These are phyloP conservation scores for Streptanthus diversifolius DNA, from an alignment of 345 rosid species.

Conservation along the genomic window DNA sequence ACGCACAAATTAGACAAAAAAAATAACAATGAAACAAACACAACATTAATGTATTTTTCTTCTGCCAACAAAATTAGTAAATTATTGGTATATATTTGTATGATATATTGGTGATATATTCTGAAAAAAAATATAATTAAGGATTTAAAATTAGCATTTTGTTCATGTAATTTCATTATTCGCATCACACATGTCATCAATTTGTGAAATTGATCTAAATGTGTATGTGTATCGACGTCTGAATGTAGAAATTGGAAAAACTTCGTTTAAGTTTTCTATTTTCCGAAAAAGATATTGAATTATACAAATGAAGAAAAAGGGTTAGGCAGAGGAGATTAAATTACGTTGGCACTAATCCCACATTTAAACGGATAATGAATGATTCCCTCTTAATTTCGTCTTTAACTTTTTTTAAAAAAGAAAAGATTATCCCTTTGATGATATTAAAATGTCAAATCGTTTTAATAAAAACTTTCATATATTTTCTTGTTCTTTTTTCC, in stretches of 20 bases:
- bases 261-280: background rate
- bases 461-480: constrained; percentile 12
- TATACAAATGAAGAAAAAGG: background rate
- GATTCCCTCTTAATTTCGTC: background rate
- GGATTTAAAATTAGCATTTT: too few relatives aligned
- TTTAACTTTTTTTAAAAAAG: background rate
- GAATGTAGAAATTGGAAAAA: background rate
- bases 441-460: constrained; percentile 11
- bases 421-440: constrained; percentile 1
- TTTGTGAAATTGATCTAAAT: too few relatives aligned
- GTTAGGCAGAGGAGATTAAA: background rate
- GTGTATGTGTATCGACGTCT: too few relatives aligned
- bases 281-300: background rate
- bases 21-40: background rate
- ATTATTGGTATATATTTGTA: too few relatives aligned
- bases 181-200: too few relatives aligned
- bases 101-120: too few relatives aligned
- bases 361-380: constrained; percentile 25
- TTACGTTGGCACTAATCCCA: constrained; percentile 26
- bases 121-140: too few relatives aligned
- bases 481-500: constrained; percentile 3
- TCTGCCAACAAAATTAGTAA: too few relatives aligned
- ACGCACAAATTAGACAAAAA: background rate
- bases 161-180: too few relatives aligned
- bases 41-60: too few relatives aligned